These are phyloP conservation scores for Volutella citrinella DNA, from an alignment of 2,329 filamentous ascomycete species.

Conservation along the genomic window DNA sequence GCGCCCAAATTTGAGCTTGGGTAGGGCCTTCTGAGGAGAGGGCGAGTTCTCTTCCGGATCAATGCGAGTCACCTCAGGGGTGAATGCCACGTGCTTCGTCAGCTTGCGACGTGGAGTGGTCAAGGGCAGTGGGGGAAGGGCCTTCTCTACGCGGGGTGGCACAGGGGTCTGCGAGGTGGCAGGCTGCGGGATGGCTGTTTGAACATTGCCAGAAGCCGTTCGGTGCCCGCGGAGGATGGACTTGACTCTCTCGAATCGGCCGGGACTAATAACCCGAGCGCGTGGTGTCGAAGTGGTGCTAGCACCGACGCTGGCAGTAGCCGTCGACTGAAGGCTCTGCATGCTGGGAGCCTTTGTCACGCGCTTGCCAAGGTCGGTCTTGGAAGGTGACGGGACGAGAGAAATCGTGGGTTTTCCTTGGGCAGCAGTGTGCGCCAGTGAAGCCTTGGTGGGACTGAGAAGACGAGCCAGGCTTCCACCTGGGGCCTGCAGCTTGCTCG, in stretches of 20 bases:
- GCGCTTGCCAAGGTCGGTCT: conserved; percentile 36
- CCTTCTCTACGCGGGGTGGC: conserved; percentile 46
- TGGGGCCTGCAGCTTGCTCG: conserved; percentile 35
- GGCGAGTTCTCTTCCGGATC: conserved; percentile 46
- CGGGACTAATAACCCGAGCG: conserved; percentile 44
- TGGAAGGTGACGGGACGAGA: conserved; percentile 45
- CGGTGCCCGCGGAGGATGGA: conserved; percentile 51
- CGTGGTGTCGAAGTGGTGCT: conserved; percentile 32
- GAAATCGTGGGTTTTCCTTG: conserved; percentile 26
- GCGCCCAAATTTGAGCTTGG: conserved; percentile 37
- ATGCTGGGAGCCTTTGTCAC: conserved; percentile 52
- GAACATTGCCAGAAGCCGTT: conserved; percentile 33
- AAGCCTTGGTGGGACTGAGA: conserved; percentile 77
- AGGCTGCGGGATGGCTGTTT: conserved; percentile 48
- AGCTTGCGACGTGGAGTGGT: conserved; percentile 67
- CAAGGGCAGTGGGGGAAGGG: conserved; percentile 49
- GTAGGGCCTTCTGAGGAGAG: conserved; percentile 52
- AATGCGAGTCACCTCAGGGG: conserved; percentile 60
- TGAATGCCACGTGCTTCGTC: conserved; percentile 77
- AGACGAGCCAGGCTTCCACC: conserved; percentile 54
- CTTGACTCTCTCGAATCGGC: conserved; percentile 54
- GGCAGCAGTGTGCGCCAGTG: conserved; percentile 52
- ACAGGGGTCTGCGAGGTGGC: conserved; percentile 45
- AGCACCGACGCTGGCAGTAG: no score
- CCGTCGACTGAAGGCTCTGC: conserved; percentile 37